Base-by-base conservation (phyloP, 2,329 filamentous ascomycete species). In the Pestalotiopsis sp. region DNA sequence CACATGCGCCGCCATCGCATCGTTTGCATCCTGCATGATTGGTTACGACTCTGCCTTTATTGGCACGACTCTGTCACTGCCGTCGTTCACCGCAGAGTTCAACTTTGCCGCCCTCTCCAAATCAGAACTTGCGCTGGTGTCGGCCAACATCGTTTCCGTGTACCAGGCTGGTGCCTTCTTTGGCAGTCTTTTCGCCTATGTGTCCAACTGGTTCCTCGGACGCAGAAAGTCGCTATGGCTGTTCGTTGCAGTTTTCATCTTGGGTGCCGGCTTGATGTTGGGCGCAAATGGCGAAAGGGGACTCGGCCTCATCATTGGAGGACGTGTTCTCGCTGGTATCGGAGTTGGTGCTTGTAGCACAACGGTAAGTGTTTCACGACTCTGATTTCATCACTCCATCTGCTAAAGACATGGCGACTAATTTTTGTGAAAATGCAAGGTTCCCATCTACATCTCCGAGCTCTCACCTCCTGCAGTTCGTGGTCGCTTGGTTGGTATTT, bases 101-200 rank as follows among this genome's bases (percentile, higher is more conserved):
- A 74, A 82, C 14, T 91, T 94, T 73, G 81, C 78, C 2, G 74
- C 79, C 2, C 87, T 90, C 80, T 79, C 76, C 4, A 66, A 77
- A 0, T 67, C 74, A 3, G 76, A 87, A n/a, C 81, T 90, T 31
- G 86, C 89, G 38, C 79, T 92, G 3, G 82, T 92, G 62, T 90
- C 89, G 75, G 84, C 90, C 74, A 95, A 95, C 78, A 94, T 95
- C 70, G 92, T 94, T 65, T 94, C 91, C 31, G 88, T 92, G 66
- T 95, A 93, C 81, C 93, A 95, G 79, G 93, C 93, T 11, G 93
- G 93, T 69, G 92, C 92, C 69, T 95, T 96, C 82, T 95, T 95
- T 73, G 93, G 93, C 64, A 88, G 90, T n/a, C 81, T 94, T 55
- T 86, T 87, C 69, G 91, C 90, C 68, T 94, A 92, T 73, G 85